Evolutionary conservation across 148 eudicot species (phyloP).

Genomic region (Rhododendron williamsianum): DNA sequence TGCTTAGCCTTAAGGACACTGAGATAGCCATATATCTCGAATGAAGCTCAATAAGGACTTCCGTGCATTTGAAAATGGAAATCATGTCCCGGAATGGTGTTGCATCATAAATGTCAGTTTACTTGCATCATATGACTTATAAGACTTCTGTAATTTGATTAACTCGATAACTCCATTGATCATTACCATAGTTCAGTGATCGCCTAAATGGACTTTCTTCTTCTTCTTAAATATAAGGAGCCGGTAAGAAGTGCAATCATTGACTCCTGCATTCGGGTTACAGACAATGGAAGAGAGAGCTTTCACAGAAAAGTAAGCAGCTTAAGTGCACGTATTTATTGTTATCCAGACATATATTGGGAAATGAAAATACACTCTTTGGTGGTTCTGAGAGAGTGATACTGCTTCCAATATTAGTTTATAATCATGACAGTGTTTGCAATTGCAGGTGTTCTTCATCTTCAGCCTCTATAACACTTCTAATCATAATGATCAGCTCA

Average conservation of each 20-base stretch:
- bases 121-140: neutral
- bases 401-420: neutral
- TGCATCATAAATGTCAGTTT: neutral
- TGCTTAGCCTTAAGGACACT: too few species aligned
- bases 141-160: neutral
- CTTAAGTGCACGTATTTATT: neutral
- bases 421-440: neutral
- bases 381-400: neutral
- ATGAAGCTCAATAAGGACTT: slow-evolving; percentile 2
- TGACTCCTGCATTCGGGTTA: slow-evolving; percentile 65
- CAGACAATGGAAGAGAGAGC: slow-evolving; percentile 64
- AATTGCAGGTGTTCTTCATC: slow-evolving; percentile 55
- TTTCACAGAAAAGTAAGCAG: slow-evolving; percentile 46
- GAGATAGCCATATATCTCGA: neutral
- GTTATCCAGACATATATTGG: neutral
- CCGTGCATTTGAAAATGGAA: neutral
- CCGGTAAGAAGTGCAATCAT: slow-evolving; percentile 65
- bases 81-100: neutral
- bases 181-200: neutral
- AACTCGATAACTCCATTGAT: neutral
- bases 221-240: slow-evolving; percentile 31
- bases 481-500: slow-evolving; percentile 58
- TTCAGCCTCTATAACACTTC: slow-evolving; percentile 62
- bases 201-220: neutral
- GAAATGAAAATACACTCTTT: neutral